Base-by-base conservation (phyloP, 1,284 basidiomycete species). In the Rhodotorula sp. region DNA sequence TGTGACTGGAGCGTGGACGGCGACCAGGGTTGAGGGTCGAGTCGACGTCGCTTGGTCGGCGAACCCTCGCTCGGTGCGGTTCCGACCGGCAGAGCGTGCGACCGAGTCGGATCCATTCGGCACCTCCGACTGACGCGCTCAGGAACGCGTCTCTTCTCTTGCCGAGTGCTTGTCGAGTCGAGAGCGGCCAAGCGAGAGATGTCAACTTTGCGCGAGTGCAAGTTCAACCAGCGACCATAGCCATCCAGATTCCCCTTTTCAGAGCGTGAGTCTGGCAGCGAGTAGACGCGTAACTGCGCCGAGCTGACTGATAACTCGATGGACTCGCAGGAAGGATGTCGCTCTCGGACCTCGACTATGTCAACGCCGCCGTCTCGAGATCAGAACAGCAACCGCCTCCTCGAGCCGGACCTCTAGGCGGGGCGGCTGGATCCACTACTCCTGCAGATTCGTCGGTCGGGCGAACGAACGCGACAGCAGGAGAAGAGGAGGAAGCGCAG, bases 291-390 rank as follows among this genome's bases (percentile, higher is more conserved):
- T 28, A 28, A 28, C 28, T 28, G 28, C 28, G 28, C 28, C 28
- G 2, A 28, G 28, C 28, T 28, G 28, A 28, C 28, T 28, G 28
- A 28, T 28, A 28, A 3, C 28, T 28, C 28, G 2, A 28, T 28
- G 28, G 28, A 28, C 38, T 7, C 14, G 38, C 23, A 43, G 19
- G 31, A 6, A 15, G 2, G 5, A 48, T 61, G 60, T 49, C 60
- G 47, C 50, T 66, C 28, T 66, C 64, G 50, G 69, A 70, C 50
- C 69, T 70, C 69, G 69, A 70, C 31, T 70, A 60, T 38, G 57
- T 70, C 50, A 38, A 70, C 26, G 52, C 60, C n/a, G 48, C 68
- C 19, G 48, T 67, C 60, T 48, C 63, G 6, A 43, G 43, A 15
- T 49, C 48, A 43, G 26, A 54, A 28, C 38, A 55, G 55, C 50